Conservation (phyloP, 805 yeast genomes). For the Hanseniaspora thailandica region DNA sequence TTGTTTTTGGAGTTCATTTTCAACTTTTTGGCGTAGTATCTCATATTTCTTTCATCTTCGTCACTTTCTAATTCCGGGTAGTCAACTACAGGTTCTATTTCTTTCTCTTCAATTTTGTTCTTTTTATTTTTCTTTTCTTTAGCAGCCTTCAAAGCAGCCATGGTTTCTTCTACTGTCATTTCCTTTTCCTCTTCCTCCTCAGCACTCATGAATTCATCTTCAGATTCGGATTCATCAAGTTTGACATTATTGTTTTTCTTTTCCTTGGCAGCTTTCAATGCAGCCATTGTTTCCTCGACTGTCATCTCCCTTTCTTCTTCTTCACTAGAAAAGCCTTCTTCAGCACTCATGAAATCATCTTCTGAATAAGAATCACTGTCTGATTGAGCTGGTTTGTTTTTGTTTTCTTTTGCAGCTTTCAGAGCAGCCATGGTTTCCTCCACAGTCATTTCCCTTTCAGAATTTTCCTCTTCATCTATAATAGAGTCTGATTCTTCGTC, state of each 20-base stretch:
- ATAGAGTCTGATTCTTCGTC: slow-evolving; percentile 7
- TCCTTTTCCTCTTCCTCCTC: slow-evolving; percentile 23
- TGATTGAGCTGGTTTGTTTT: slow-evolving; percentile 12
- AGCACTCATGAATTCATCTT: slow-evolving; percentile 18
- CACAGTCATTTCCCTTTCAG: slow-evolving; percentile 24
- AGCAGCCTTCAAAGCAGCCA: slow-evolving; percentile 34
- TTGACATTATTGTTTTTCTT: slow-evolving; percentile 16
- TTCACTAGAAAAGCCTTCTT: slow-evolving; percentile 20
- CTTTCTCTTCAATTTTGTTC: slow-evolving; percentile 15
- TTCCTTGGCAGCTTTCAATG: slow-evolving; percentile 25
- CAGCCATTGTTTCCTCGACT: slow-evolving; percentile 30
- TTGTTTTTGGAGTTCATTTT: slow-evolving; percentile 52
- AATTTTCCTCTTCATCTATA: slow-evolving; percentile 25
- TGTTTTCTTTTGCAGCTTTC: slow-evolving; percentile 24
- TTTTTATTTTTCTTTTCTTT: slow-evolving; percentile 26
- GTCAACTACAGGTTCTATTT: slow-evolving; percentile 30
- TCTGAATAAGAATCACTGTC: neutral
- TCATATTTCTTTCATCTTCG: slow-evolving; percentile 67
- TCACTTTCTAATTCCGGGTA: slow-evolving; percentile 32
- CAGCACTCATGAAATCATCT: slow-evolving; percentile 16
- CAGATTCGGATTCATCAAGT: neutral
- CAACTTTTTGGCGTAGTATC: slow-evolving; percentile 69
- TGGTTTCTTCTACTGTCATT: slow-evolving; percentile 34
- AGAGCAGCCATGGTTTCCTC: slow-evolving; percentile 31
- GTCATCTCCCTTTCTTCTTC: slow-evolving; percentile 27